phyloP scores from a whole-genome alignment of 2,329 filamentous ascomycete genomes.

The Fusarium bulbicola region DNA sequence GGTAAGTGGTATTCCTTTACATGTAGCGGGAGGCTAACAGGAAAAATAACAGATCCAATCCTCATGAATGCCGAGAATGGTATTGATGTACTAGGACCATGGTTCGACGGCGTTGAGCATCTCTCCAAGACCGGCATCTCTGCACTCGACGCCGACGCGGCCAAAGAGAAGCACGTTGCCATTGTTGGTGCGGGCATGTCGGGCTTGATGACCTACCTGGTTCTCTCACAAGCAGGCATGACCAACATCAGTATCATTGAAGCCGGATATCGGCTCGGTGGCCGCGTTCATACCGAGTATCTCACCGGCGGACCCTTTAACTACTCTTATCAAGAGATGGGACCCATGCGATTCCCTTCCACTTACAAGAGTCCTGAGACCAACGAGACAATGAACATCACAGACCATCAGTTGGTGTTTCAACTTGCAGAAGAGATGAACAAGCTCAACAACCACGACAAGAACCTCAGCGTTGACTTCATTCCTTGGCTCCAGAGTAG shows the following conservation, averaged over 20 bases:
- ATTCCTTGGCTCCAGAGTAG: conserved; percentile 5
- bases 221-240: conserved; percentile 10
- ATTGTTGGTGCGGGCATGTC: conserved; percentile 15
- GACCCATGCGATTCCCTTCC: conserved; percentile 3
- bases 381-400: conserved; percentile 19
- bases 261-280: background rate
- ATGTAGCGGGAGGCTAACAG: rapidly evolving
- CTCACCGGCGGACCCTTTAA: background rate
- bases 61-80: background rate
- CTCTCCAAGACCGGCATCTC: background rate
- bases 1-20: rapidly evolving
- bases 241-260: conserved; percentile 12
- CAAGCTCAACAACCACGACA: background rate
- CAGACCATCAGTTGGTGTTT: background rate
- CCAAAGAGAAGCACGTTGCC: background rate
- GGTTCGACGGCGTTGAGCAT: conserved; percentile 5
- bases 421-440: conserved; percentile 16
- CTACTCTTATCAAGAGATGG: conserved; percentile 21
- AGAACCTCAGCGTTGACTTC: conserved; percentile 7
- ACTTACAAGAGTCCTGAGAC: conserved; percentile 4
- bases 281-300: conserved; percentile 7
- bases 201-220: background rate
- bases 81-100: background rate
- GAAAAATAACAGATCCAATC: background rate
- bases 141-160: background rate